Evolutionary conservation across 1,139 yeast species (phyloP), one percentile per base, ranked within the genome.

Genomic region (Debaryomyces psychrophilus): DNA sequence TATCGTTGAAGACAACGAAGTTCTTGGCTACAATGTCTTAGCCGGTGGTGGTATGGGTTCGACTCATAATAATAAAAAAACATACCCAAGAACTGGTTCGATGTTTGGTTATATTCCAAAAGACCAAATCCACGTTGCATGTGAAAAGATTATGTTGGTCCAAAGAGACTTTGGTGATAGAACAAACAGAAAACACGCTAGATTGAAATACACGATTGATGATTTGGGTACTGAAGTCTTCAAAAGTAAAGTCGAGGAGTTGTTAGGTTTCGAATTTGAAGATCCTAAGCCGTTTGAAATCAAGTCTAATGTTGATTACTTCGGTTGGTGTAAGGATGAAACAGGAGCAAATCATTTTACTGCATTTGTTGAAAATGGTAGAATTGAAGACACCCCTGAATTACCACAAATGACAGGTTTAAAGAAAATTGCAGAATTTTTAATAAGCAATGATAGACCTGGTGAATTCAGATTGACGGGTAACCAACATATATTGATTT

Each of bases 11-110:
- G 79, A 81, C 55, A 74, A 82, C 52, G 77, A 77, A 43, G 83
- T 77, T 49, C 68, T 68, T 44, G 99, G 98, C 45, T 93, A 83
- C 76, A 92, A 93, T 60, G 83, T 93, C 44, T 79, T 87, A 52
- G 96, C 86, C 52, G 99, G 98, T 67, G 99, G 98, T 73, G 99
- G 98, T 77, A 92, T 93, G 98, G 99, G 98, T 60, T 81, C 95
- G 34, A 93, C 98, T 28, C 99, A 93, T 69, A 92, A 92, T 76
- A 93, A 93, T 74, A 87, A 87, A 64, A 93, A 92, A 78, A 93
- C 99, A 0, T 93, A 93, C 62, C 99, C 99, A 58, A 82, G 98
- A 73, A 82, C 96, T 12, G 98, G 96, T 51, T 85, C 96, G 18
- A 71, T 84, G 69, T 79, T 92, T 56, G 99, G 98, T 29, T 93